These are phyloP conservation scores for Pholiota molesta DNA, from an alignment of 768 basidiomycete species.

Conservation along the genomic window DNA sequence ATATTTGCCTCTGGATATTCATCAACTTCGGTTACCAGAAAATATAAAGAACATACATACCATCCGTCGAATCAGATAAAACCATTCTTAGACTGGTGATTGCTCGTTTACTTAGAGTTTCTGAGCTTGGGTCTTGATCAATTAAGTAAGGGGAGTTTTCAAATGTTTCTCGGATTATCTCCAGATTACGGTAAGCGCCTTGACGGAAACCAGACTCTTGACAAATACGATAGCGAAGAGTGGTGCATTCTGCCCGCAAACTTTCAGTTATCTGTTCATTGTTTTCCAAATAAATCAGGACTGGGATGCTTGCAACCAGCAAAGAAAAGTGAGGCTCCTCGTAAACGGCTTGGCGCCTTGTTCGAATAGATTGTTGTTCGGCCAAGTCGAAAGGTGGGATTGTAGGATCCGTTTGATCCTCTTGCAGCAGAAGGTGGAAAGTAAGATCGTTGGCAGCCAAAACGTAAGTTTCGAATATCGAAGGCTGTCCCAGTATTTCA, in stretches of 20 bases:
- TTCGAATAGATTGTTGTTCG: constrained; percentile 70
- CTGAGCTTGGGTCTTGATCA: constrained; percentile 38
- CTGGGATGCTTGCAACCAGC: constrained; percentile 66
- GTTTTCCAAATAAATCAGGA: constrained; percentile 72
- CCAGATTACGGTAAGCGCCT: constrained; percentile 76
- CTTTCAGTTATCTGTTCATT: constrained; percentile 53
- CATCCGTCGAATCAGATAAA: constrained; percentile 63
- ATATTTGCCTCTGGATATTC: constrained; percentile 45
- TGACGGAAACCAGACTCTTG: constrained; percentile 70
- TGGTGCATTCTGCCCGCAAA: constrained; percentile 49
- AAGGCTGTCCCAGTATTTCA: constrained; percentile 38
- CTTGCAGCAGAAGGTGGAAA: constrained; percentile 57
- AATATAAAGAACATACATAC: constrained; percentile 37
- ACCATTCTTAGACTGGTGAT: constrained; percentile 70
- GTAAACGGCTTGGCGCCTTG: constrained; percentile 70
- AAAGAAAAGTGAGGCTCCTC: constrained; percentile 64
- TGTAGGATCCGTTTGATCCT: constrained; percentile 43
- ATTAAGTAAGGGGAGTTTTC: constrained; percentile 60
- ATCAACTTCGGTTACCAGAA: neutral
- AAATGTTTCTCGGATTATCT: constrained; percentile 69
- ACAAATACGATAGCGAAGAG: constrained; percentile 62
- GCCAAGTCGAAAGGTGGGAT: constrained; percentile 53
- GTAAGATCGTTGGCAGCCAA: constrained; percentile 67
- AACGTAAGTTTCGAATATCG: constrained; percentile 53
- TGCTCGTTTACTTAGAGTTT: constrained; percentile 60